A percentile compares a stretch with the other conserved stretches of the same genome.
These are phyloP conservation scores for Exophiala sp. DNA, from an alignment of 2,329 filamentous ascomycete genomes.

Conservation along the genomic window DNA sequence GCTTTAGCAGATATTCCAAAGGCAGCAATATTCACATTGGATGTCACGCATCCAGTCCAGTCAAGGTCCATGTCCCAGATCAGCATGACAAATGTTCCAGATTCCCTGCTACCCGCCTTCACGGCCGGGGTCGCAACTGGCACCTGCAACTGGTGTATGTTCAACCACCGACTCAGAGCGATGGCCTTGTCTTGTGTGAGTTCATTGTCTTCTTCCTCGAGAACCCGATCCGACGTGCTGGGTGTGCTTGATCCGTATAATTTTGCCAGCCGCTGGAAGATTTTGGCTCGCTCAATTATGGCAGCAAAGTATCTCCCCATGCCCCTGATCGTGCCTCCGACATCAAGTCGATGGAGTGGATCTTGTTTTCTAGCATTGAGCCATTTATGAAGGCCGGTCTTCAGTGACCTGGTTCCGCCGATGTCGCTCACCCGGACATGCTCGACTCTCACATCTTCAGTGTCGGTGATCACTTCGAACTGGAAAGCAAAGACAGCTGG, in stretches of 20 bases:
- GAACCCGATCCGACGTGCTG: neutral
- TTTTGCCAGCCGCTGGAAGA: slow-evolving; percentile 17
- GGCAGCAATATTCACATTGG: slow-evolving; percentile 14
- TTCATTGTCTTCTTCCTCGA: slow-evolving; percentile 1
- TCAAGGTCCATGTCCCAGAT: slow-evolving; percentile 22
- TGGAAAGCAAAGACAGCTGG: slow-evolving; percentile 11
- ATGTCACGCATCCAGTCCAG: slow-evolving; percentile 20
- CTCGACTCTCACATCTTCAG: slow-evolving; percentile 15
- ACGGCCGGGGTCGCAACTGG: neutral
- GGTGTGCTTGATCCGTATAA: slow-evolving; percentile 5
- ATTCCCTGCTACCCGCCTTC: slow-evolving; percentile 4
- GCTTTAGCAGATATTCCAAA: slow-evolving; percentile 18
- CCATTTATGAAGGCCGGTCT: slow-evolving; percentile 22
- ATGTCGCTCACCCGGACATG: slow-evolving; percentile 5
- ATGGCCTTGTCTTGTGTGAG: slow-evolving; percentile 10
- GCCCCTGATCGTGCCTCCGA: slow-evolving; percentile 25
- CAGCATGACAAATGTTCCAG: slow-evolving; percentile 21
- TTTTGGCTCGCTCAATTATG: slow-evolving; percentile 22
- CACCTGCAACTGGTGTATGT: slow-evolving; percentile 11
- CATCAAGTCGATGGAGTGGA: slow-evolving; percentile 20
- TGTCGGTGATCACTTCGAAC: slow-evolving; percentile 22
- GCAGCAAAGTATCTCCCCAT: slow-evolving; percentile 26
- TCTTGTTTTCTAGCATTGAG: slow-evolving; percentile 17
- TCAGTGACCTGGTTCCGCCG: slow-evolving; percentile 1
- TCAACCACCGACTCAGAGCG: slow-evolving; percentile 17